Evolutionary conservation across 371 early-diverging fungal genomes (phyloP).

Genomic region (Catenaria anguillulae): DNA sequence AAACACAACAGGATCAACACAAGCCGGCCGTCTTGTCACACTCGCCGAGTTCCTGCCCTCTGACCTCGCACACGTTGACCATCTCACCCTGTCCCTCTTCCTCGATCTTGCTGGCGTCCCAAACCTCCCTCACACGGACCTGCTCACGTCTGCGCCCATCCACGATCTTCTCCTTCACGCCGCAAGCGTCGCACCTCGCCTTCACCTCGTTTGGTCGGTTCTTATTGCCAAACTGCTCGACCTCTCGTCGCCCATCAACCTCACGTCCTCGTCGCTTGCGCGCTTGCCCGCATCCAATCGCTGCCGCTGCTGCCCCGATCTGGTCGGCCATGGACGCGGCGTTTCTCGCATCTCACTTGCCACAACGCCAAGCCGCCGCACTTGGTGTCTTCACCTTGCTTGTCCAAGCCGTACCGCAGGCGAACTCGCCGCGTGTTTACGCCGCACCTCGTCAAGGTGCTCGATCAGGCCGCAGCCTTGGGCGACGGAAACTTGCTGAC

Average conservation of each 20-base stretch:
- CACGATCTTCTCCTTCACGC: neutral
- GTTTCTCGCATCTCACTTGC: neutral
- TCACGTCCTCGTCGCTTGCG: neutral
- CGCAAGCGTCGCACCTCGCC: neutral
- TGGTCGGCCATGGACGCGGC: neutral
- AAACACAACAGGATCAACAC: too few relatives aligned
- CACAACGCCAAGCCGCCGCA: neutral
- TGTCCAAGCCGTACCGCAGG: too few relatives aligned
- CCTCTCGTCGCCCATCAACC: neutral
- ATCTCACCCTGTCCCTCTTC: neutral
- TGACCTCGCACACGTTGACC: neutral
- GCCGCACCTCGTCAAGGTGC: neutral
- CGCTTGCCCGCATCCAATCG: neutral
- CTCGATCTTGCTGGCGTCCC: neutral
- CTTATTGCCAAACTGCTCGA: neutral
- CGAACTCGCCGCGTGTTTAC: too few relatives aligned
- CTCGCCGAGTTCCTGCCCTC: too few relatives aligned
- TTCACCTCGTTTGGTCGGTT: neutral
- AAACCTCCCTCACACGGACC: too few relatives aligned
- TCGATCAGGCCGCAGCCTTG: neutral
- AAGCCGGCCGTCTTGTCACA: too few relatives aligned
- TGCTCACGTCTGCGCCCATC: neutral
- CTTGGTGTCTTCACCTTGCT: too few relatives aligned
- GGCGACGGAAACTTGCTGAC: too few relatives aligned
- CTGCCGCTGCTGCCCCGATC: neutral